Percentiles rank a stretch among this genome's conserved stretches.
These are phyloP conservation scores for Rusavskia elegans DNA, from an alignment of 495 filamentous ascomycete species.

Conservation along the genomic window DNA sequence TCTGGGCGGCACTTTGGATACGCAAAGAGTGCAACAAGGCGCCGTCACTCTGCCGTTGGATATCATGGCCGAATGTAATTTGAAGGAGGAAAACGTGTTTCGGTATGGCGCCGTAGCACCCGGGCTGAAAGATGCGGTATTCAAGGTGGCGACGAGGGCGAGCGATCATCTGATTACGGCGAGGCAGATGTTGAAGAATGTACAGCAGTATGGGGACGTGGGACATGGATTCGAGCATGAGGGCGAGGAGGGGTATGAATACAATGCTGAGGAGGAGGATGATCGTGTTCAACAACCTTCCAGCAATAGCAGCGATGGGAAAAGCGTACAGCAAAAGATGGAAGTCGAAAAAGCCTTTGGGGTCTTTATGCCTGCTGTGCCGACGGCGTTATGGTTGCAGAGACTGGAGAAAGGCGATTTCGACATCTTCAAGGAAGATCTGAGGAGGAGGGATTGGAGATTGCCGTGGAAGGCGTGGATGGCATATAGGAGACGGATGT, in stretches of 20 bases:
- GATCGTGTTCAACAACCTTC: no score
- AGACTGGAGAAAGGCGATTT: slow-evolving; percentile 67
- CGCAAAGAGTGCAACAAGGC: slow-evolving; percentile 34
- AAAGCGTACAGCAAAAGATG: slow-evolving; percentile 22
- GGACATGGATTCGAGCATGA: slow-evolving; percentile 80
- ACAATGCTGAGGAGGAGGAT: slow-evolving; percentile 21
- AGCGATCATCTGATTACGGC: slow-evolving; percentile 93
- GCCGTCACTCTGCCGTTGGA: slow-evolving; percentile 70
- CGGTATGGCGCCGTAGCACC: slow-evolving; percentile 58
- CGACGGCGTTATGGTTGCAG: slow-evolving; percentile 63
- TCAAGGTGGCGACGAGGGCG: slow-evolving; percentile 78
- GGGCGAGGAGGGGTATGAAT: slow-evolving; percentile 59
- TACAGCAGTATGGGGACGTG: slow-evolving; percentile 52
- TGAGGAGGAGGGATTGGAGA: slow-evolving; percentile 63
- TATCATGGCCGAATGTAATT: slow-evolving; percentile 63
- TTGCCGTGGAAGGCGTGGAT: slow-evolving; percentile 76
- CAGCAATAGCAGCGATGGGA: slow-evolving; percentile 10
- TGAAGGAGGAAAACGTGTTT: slow-evolving; percentile 80
- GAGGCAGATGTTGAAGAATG: slow-evolving; percentile 71
- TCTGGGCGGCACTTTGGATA: slow-evolving; percentile 19
- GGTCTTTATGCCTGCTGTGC: slow-evolving; percentile 63
- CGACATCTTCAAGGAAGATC: slow-evolving; percentile 53
- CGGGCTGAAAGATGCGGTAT: slow-evolving; percentile 77
- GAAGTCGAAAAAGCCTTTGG: slow-evolving; percentile 57
- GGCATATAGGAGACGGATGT: slow-evolving; percentile 42